Evolutionary conservation across 768 basidiomycete genomes (phyloP).

Genomic region (Suillus decipiens): DNA sequence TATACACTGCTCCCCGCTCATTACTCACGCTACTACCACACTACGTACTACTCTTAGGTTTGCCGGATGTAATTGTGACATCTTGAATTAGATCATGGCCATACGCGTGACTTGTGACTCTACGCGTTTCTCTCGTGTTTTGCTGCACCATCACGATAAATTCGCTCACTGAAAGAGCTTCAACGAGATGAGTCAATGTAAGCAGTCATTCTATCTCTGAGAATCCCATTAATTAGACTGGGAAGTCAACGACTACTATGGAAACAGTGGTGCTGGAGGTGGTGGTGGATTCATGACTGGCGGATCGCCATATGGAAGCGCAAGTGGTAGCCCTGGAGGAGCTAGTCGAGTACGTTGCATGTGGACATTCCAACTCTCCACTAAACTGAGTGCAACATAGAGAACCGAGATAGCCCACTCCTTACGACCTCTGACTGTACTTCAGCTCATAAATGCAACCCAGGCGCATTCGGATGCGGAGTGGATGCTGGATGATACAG

Average conservation of each 20-base stretch:
- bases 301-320: slow-evolving; percentile 59
- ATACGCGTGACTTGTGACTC: slow-evolving; percentile 22
- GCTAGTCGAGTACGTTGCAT: slow-evolving; percentile 39
- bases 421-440: slow-evolving; percentile 74
- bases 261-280: slow-evolving; percentile 37
- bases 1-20: slow-evolving; percentile 26
- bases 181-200: slow-evolving; percentile 47
- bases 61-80: slow-evolving; percentile 1
- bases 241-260: slow-evolving; percentile 42
- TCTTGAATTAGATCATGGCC: slow-evolving; percentile 6
- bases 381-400: slow-evolving; percentile 24
- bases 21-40: slow-evolving; percentile 1
- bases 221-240: not conserved
- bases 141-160: slow-evolving; percentile 23
- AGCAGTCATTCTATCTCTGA: slow-evolving; percentile 6
- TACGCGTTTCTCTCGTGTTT: slow-evolving; percentile 24
- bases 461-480: slow-evolving; percentile 89
- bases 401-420: slow-evolving; percentile 44
- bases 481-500: slow-evolving; percentile 79
- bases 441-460: slow-evolving; percentile 72
- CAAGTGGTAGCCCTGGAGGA: slow-evolving; percentile 62
- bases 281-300: slow-evolving; percentile 62
- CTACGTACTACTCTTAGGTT: slow-evolving; percentile 1
- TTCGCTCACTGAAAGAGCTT: slow-evolving; percentile 12
- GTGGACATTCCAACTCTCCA: not conserved